phyloP scores from a whole-genome alignment of 106 monocot genomes.

The Apostasia shenzhenica region DNA sequence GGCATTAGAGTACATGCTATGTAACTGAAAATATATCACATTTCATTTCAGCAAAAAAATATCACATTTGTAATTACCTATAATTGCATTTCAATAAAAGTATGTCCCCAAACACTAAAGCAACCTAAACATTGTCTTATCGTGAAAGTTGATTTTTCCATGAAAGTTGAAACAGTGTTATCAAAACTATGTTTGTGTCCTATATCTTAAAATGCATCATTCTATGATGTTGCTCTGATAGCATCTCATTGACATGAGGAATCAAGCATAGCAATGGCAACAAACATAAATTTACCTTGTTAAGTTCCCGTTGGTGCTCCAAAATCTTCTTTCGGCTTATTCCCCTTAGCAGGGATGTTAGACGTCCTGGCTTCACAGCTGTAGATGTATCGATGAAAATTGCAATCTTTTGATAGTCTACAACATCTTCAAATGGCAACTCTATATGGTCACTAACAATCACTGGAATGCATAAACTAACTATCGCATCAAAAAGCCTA shows the following conservation, averaged over 20 bases:
- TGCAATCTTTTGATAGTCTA: slow-evolving; percentile 71
- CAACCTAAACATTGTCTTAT: too few species aligned
- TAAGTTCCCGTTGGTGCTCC: slow-evolving; percentile 59
- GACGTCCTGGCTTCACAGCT: slow-evolving; percentile 48
- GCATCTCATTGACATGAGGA: not conserved
- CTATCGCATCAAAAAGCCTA: slow-evolving; percentile 82
- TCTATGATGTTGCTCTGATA: not conserved
- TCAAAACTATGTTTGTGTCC: not conserved
- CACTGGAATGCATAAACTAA: slow-evolving; percentile 82
- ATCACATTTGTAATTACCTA: too few species aligned
- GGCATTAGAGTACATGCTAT: too few species aligned
- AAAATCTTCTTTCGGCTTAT: slow-evolving; percentile 44
- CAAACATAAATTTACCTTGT: slow-evolving; percentile 28
- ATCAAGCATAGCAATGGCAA: not conserved
- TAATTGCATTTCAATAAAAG: too few species aligned
- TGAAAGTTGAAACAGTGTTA: not conserved
- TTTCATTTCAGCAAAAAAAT: too few species aligned
- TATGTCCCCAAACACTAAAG: too few species aligned
- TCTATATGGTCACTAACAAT: slow-evolving; percentile 80
- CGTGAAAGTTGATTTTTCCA: not conserved
- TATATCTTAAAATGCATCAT: not conserved
- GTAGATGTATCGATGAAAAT: slow-evolving; percentile 58
- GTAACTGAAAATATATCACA: too few species aligned
- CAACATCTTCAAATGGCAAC: slow-evolving; percentile 81
- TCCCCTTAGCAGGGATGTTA: slow-evolving; percentile 36